Evolutionary conservation across 495 filamentous ascomycete species (phyloP).

Genomic region (Aspergillus homomorphus): DNA sequence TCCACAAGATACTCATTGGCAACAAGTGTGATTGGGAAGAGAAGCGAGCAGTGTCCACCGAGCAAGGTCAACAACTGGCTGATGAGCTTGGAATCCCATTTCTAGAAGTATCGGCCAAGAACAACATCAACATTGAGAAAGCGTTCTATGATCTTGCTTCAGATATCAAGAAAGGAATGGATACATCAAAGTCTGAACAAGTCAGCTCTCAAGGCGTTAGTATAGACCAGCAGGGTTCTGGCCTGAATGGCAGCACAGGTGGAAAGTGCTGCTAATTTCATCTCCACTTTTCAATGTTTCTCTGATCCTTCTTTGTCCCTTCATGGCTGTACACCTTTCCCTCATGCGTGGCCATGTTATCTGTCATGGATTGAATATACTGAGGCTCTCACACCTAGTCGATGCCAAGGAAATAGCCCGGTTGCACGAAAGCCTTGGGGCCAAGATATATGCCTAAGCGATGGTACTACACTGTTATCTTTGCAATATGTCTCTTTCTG

Average conservation of each 20-base stretch:
- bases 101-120: slow-evolving; percentile 96
- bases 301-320: neutral
- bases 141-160: slow-evolving; percentile 93
- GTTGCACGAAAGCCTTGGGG: neutral
- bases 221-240: slow-evolving; percentile 63
- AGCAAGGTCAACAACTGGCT: slow-evolving; percentile 88
- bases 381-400: neutral
- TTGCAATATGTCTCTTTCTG: neutral
- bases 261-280: slow-evolving; percentile 80
- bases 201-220: slow-evolving; percentile 62
- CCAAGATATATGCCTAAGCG: neutral
- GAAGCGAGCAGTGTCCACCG: slow-evolving; percentile 88
- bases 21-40: slow-evolving; percentile 99
- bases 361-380: neutral
- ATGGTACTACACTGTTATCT: neutral
- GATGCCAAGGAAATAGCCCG: neutral
- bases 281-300: neutral
- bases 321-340: neutral
- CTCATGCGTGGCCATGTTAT: neutral
- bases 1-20: slow-evolving; percentile 99
- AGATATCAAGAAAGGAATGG: slow-evolving; percentile 89
- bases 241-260: slow-evolving; percentile 55
- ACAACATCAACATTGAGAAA: slow-evolving; percentile 99
- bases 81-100: slow-evolving; percentile 98
- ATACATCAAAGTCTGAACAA: slow-evolving; percentile 74